Base-by-base conservation (phyloP, 257 asterid genomes). In the Capsicum baccatum region DNA sequence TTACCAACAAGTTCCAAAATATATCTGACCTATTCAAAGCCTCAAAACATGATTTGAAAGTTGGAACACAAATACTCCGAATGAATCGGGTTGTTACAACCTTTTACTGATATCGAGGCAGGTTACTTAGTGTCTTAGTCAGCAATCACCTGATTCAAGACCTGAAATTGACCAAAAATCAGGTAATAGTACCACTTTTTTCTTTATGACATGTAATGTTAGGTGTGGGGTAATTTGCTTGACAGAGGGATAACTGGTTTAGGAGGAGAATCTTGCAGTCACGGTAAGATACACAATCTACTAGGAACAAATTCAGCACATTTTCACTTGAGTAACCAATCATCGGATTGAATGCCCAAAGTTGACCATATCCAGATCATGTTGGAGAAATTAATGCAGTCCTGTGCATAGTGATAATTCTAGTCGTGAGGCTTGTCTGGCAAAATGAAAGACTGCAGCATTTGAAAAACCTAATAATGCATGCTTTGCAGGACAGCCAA, bases 341-440 rank as follows among this genome's bases (percentile, higher is more conserved):
- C 16, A 71, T 71, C 56, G 8, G 11, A 71, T 10, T 71, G 79
- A 71, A 71, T 50, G n/a, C 79, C 39, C n/a, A 39, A 71, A 71
- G n/a, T 71, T 71, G 79, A 5, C 79, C 79, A 71, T 52, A 71
- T n/a, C 58, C 15, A 47, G 58, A 71, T 44, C 17, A n/a, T n/a
- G 57, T 47, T 71, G 39, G 19, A 47, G 17, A n/a, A 47, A 71
- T 71, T 35, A 47, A n/a, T 47, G 55, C 79, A 71, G n/a, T 47
- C 58, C 47, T 47, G 79, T 71, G 11, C 79, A 44, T 71, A 47
- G 56, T 71, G 79, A 47, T 47, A 71, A 71, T n/a, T 71, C 79
- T 44, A 47, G 56, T 47, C 47, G 55, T 1, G 79, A 71, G 79
- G 39, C 79, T 71, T 71, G 37, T 71, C 58, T 71, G 58, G 79